Evolutionary conservation across 805 yeast genomes (phyloP).

Genomic region (Brettanomyces custersianus): DNA sequence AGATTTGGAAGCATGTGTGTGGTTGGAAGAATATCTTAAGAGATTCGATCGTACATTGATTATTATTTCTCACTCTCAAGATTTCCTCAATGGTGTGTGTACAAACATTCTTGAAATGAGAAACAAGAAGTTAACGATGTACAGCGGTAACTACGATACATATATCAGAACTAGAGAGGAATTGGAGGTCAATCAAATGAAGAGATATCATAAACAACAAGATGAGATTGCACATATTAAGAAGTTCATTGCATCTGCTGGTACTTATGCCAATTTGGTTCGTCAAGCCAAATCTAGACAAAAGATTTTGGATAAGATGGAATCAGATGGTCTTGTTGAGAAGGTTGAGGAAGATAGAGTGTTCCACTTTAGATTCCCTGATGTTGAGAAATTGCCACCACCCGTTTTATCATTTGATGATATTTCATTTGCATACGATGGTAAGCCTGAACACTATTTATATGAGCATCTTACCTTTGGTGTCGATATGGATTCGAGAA

Average conservation of each 20-base stretch:
- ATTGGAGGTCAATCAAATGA: conserved; percentile 95
- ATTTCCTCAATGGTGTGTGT: conserved; percentile 98
- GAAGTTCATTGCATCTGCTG: conserved; percentile 98
- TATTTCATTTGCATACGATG: conserved; percentile 87
- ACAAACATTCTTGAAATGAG: conserved; percentile 98
- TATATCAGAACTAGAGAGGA: conserved; percentile 92
- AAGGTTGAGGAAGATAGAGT: conserved; percentile 90
- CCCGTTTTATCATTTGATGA: conserved; percentile 96
- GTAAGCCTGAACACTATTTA: conserved; percentile 72
- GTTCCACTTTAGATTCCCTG: conserved; percentile 89
- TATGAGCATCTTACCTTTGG: conserved; percentile 91
- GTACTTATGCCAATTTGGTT: conserved; percentile 98
- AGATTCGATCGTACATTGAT: conserved; percentile 89
- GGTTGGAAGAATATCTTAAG: conserved; percentile 97
- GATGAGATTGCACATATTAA: conserved; percentile 97
- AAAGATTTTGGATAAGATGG: conserved; percentile 99
- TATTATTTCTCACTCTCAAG: conserved; percentile 95
- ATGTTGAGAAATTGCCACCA: conserved; percentile 95
- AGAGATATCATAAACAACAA: conserved; percentile 94
- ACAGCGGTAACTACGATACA: conserved; percentile 98
- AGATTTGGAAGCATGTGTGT: conserved; percentile 98
- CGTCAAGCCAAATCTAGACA: conserved; percentile 99
- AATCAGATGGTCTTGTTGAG: conserved; percentile 95
- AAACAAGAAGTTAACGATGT: conserved; percentile 58
- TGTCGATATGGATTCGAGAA: conserved; percentile 98